Base-by-base conservation (phyloP, 1,139 yeast species). In the Suhomyces yuchorum region DNA sequence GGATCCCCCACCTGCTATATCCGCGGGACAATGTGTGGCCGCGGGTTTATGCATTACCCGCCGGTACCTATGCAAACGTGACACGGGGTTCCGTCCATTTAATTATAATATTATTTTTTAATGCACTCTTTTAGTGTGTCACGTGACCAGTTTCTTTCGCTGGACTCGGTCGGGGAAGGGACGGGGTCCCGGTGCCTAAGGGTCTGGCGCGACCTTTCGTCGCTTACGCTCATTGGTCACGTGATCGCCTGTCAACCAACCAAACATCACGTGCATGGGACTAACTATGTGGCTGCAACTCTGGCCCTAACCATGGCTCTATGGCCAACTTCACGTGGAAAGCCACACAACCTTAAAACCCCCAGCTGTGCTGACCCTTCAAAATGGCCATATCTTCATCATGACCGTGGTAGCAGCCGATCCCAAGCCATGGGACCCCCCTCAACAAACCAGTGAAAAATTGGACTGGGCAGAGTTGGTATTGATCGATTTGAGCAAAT, bases 381-480 rank as follows among this genome's bases (percentile, higher is more conserved):
- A 12, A 12, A 26, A 26, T 26, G 30, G 5, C 6, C 30, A 26
- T 23, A 14, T 8, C n/a, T 15, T 7, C 18, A 37, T 8, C 26
- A 37, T 37, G 39, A 37, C 39, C 3, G 11, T 36, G 22, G 6
- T 23, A n/a, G 18, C 26, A 11, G 28, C 33, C 20, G 28, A 15
- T 18, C 56, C 53, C 15, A 35, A 48, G 34, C 56, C 56, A 0
- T 67, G 71, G 71, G 48, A 50, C 1, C 49, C 67, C 1, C 71
- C 70, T 1, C 42, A 51, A 9, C 65, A 61, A 46, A 68, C 73
- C 6, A 43, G 51, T 20, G 58, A 65, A 26, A 43, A 55, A 6
- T 58, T 68, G 26, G 70, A 66, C 42, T 68, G 71, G 69, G 73
- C 73, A 0, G 66, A 67, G 11, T 56, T 68, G 36, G 60, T 60